A percentile compares a stretch with the other conserved stretches of the same genome.
Conservation (phyloP, 495 filamentous ascomycete genomes). For the Xylaria bambusicola region DNA sequence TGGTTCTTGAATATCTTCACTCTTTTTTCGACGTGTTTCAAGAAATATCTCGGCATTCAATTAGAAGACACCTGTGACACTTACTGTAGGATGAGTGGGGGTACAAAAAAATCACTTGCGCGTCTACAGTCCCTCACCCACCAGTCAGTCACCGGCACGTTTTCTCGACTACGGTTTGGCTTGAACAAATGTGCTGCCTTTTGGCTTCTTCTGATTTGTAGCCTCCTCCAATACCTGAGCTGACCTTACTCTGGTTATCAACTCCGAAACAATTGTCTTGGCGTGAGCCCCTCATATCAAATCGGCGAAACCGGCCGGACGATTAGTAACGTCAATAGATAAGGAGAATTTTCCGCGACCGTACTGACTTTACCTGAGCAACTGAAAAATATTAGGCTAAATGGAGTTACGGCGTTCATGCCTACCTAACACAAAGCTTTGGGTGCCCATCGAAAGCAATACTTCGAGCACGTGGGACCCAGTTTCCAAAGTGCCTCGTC, state of each 20-base stretch:
- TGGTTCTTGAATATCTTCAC: neutral
- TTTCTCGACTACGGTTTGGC: neutral
- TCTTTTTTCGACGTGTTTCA: constrained; percentile 22
- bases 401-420: neutral
- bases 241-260: neutral
- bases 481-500: neutral
- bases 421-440: neutral
- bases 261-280: neutral
- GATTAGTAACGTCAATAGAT: no score
- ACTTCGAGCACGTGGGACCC: constrained; percentile 12
- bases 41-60: constrained; percentile 13
- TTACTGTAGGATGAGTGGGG: neutral
- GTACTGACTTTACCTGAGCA: neutral
- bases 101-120: neutral
- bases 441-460: neutral
- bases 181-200: no score
- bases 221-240: no score
- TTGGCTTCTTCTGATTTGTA: neutral
- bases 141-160: neutral
- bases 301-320: constrained; percentile 8
- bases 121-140: no score
- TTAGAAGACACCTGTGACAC: neutral
- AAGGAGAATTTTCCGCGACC: no score
- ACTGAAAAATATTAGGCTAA: constrained; percentile 2
- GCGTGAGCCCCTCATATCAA: constrained; percentile 5